Conservation (phyloP, 2,329 filamentous ascomycete genomes). For the Rugonectria rugulosa region DNA sequence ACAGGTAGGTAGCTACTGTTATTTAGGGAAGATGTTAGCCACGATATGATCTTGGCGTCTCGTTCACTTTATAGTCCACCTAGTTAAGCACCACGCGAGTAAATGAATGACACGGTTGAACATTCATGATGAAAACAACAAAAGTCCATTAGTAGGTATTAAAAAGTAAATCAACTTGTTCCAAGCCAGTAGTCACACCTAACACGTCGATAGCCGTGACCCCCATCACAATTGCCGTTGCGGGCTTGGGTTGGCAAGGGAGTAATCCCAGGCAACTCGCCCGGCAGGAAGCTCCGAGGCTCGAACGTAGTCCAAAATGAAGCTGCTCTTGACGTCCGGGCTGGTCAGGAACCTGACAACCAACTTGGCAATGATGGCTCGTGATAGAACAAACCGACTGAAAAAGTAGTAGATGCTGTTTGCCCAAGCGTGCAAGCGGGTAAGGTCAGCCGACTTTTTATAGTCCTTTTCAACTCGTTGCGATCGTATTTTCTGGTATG, state of each 20-base stretch:
- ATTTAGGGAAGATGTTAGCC: too few relatives aligned
- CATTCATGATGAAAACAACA: too few relatives aligned
- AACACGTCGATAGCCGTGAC: too few relatives aligned
- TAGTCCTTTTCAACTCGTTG: slow-evolving; percentile 23
- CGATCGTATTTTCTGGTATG: slow-evolving; percentile 28
- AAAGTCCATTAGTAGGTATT: too few relatives aligned
- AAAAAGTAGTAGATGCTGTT: slow-evolving; percentile 36
- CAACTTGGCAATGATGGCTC: slow-evolving; percentile 11
- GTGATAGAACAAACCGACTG: slow-evolving; percentile 26
- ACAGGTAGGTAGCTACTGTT: too few relatives aligned
- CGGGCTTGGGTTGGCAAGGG: neutral
- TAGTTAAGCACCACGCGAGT: too few relatives aligned
- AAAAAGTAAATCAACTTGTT: too few relatives aligned
- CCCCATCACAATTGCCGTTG: neutral
- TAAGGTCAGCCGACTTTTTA: slow-evolving; percentile 23
- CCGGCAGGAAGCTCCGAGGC: slow-evolving; percentile 10
- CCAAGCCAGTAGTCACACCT: too few relatives aligned
- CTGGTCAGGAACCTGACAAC: slow-evolving; percentile 17
- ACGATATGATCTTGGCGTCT: too few relatives aligned
- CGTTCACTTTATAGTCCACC: too few relatives aligned
- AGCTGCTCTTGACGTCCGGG: slow-evolving; percentile 16
- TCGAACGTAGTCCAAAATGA: slow-evolving; percentile 31
- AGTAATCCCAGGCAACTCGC: slow-evolving; percentile 8
- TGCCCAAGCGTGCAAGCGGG: slow-evolving; percentile 39
- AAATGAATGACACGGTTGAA: too few relatives aligned